Base-by-base conservation (phyloP, 805 yeast species). In the Nakazawaea pomicola region DNA sequence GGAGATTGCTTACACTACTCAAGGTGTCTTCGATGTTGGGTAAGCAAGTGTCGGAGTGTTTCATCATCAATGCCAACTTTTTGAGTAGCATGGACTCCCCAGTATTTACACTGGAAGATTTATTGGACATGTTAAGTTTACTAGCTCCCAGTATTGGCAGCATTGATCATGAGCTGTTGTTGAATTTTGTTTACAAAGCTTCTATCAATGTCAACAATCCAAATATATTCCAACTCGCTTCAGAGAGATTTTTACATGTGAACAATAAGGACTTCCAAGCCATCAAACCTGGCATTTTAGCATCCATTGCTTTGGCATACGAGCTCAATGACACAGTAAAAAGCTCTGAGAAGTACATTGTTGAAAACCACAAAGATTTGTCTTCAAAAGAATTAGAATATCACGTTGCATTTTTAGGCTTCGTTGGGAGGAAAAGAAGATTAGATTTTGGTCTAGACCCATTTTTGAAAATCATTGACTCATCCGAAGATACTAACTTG, bases 361-460 rank as follows among this genome's bases (percentile, higher is more conserved):
- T n/a, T n/a, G 16, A 16, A 5, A 12, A 27, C n/a, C 3, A 14
- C 6, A 11, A 14, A 17, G 23, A 9, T 6, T 12, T 19, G 5
- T 9, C 28, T 6, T 25, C 37, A 3, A 12, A 17, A 6, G 28
- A 33, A 12, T 39, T 28, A 15, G 38, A 33, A 20, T 41, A 43
- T 19, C 29, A 40, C 24, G 36, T 41, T 31, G 68, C 67, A 28
- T 71, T 72, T 29, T 53, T 79, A 38, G 84, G 82, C 4, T 67
- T 68, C 43, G 61, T 74, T 23, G 71, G 75, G n/a, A 61, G 63
- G 41, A 43, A 56, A 6, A 48, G 53, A 41, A 57, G 56, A 25
- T 49, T 70, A 28, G 51, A 57, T 4, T 49, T 64, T 16, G 55
- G 63, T 3, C 49, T 71, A 20, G 63, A 57, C 1, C 60, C 68